A percentile compares a stretch with the other conserved stretches of the same genome.
These are phyloP conservation scores for Cytospora schulzeri DNA, from an alignment of 2,329 filamentous ascomycete species.

Conservation along the genomic window DNA sequence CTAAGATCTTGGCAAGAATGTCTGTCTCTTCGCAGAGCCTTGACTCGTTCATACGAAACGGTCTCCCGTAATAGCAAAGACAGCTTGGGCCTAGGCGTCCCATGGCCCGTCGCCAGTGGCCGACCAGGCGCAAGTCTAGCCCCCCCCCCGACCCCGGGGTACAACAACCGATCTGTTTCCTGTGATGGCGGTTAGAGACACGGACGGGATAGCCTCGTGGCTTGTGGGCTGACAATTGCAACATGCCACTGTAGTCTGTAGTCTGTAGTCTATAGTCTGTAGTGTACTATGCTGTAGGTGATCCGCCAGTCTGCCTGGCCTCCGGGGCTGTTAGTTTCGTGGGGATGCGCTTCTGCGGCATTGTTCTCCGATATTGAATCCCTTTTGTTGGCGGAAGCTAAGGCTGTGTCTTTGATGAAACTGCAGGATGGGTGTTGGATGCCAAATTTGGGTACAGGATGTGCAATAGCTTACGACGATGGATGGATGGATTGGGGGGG, in stretches of 20 bases:
- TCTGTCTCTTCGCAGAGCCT: not conserved
- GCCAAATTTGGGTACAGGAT: conserved; percentile 21
- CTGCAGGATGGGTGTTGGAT: conserved; percentile 10
- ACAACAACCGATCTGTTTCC: not conserved
- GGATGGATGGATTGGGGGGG: not conserved
- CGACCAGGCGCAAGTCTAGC: not conserved
- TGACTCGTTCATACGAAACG: conserved; percentile 4
- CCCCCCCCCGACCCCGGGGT: not conserved
- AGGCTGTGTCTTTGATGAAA: conserved; percentile 22
- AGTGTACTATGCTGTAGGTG: too few species aligned
- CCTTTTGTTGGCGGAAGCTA: not conserved
- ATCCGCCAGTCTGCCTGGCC: not conserved
- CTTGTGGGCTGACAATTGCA: not conserved
- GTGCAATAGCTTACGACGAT: conserved; percentile 21
- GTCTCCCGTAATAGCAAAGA: not conserved
- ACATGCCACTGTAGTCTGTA: not conserved
- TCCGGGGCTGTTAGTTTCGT: not conserved
- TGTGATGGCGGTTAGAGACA: not conserved
- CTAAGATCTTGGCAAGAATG: not conserved
- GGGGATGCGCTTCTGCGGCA: not conserved
- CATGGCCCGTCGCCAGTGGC: conserved; percentile 2
- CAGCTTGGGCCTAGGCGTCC: not conserved
- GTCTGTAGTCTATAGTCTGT: too few species aligned
- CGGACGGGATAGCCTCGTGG: not conserved
- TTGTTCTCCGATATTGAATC: not conserved